Conservation (phyloP, 192 early-diverging fungal genomes). For the Obelidium mucronatum region DNA sequence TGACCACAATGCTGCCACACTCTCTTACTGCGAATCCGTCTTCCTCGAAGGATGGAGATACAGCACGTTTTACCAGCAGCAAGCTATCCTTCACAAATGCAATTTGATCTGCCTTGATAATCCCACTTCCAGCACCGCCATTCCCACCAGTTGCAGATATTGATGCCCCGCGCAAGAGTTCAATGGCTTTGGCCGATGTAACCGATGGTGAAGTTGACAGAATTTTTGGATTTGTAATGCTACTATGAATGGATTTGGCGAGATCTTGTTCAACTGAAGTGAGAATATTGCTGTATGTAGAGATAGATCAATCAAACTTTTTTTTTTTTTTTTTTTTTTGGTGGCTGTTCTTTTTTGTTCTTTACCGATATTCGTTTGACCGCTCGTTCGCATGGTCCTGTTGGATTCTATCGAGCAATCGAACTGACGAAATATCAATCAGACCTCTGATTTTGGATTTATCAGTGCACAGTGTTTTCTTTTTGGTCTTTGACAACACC, state of each 20-base stretch:
- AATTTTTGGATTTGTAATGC: not conserved
- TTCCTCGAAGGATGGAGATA: no score
- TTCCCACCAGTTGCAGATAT: not conserved
- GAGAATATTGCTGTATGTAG: constrained; percentile 5
- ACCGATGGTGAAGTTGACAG: not conserved
- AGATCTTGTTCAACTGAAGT: not conserved
- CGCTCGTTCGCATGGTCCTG: constrained; percentile 48
- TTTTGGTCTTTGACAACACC: not conserved
- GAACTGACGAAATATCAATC: constrained; percentile 53
- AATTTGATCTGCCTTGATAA: not conserved
- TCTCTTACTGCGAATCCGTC: constrained; percentile 15
- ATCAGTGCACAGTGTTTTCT: not conserved
- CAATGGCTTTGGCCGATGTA: not conserved
- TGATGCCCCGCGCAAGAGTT: no score
- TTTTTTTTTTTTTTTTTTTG: not conserved
- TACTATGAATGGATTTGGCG: not conserved
- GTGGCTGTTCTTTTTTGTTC: not conserved
- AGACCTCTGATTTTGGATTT: constrained; percentile 29
- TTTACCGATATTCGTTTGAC: constrained; percentile 44
- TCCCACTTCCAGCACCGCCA: not conserved
- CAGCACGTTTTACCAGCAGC: not conserved
- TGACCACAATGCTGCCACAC: constrained; percentile 22
- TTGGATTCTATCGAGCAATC: constrained; percentile 51
- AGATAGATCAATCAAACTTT: not conserved
- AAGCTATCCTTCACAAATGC: constrained; percentile 1